phyloP scores from a whole-genome alignment of 768 basidiomycete genomes.

The Panus rudis region DNA sequence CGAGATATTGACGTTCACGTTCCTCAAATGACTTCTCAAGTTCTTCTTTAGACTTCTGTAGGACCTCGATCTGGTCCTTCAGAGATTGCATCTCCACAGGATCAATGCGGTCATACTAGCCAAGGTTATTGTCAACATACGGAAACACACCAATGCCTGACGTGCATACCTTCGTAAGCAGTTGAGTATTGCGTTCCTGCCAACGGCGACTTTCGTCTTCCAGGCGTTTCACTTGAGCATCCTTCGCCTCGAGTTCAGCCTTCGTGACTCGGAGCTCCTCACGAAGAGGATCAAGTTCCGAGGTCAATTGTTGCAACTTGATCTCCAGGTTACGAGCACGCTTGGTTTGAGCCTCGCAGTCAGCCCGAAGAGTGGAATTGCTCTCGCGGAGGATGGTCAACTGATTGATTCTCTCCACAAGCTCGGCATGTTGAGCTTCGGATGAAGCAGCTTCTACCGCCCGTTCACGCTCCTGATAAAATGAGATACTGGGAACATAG shows the following conservation, averaged over 20 bases:
- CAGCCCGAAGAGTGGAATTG: conserved; percentile 77
- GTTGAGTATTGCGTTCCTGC: conserved; percentile 78
- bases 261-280: conserved; percentile 58
- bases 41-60: conserved; percentile 24
- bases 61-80: conserved; percentile 58
- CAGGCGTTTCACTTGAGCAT: conserved; percentile 57
- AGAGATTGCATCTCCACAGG: conserved; percentile 77
- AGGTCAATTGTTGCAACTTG: conserved; percentile 49
- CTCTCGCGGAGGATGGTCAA: conserved; percentile 83
- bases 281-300: conserved; percentile 68
- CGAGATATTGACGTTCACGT: neutral
- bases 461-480: conserved; percentile 67
- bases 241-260: conserved; percentile 71
- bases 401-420: conserved; percentile 82
- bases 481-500: neutral
- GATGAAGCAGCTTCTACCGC: conserved; percentile 65
- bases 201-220: conserved; percentile 74
- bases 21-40: conserved; percentile 8
- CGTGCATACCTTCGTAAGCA: conserved; percentile 66
- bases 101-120: conserved; percentile 81
- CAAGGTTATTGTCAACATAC: neutral
- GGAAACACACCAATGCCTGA: neutral
- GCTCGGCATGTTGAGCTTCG: conserved; percentile 74
- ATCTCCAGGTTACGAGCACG: conserved; percentile 60
- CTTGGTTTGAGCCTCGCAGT: conserved; percentile 65